A percentile compares a stretch with the other conserved stretches of the same genome.
These are phyloP conservation scores for Xerocomus spinulosus DNA, from an alignment of 768 basidiomycete species.

Conservation along the genomic window DNA sequence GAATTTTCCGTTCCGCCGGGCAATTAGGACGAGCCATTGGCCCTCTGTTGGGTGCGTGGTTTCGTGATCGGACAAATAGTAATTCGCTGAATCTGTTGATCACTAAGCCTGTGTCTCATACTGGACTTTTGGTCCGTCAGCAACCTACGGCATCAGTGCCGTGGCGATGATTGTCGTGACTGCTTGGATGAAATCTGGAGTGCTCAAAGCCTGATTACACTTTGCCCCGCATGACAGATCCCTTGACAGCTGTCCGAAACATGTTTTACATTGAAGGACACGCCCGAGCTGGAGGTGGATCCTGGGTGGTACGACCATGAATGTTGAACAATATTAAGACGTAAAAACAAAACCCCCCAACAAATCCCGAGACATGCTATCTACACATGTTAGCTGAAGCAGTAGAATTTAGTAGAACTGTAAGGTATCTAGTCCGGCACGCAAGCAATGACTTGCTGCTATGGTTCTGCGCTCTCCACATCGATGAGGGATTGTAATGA, in stretches of 20 bases:
- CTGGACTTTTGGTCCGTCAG: conserved; percentile 81
- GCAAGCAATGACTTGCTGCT: conserved; percentile 9
- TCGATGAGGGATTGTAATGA: conserved; percentile 30
- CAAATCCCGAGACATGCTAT: conserved; percentile 14
- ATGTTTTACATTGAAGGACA: conserved; percentile 4
- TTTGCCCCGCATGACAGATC: too few relatives aligned
- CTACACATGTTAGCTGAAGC: conserved; percentile 29
- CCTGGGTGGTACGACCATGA: neutral
- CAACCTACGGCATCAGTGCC: conserved; percentile 66
- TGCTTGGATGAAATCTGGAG: conserved; percentile 47
- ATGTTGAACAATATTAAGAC: conserved; percentile 1
- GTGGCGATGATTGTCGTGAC: conserved; percentile 61
- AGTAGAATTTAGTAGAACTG: conserved; percentile 25
- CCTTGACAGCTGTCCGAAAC: neutral
- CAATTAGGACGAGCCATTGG: conserved; percentile 93
- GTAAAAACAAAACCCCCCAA: conserved; percentile 13
- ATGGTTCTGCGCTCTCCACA: conserved; percentile 17
- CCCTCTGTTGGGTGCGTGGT: conserved; percentile 71
- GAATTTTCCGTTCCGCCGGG: conserved; percentile 85
- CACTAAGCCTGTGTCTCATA: conserved; percentile 74
- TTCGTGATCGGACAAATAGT: neutral
- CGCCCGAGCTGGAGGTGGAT: neutral
- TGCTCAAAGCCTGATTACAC: too few relatives aligned
- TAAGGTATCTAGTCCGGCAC: conserved; percentile 21
- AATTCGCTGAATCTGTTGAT: conserved; percentile 10